These are phyloP conservation scores for Corynespora cassiicola DNA, from an alignment of 2,329 filamentous ascomycete species.

Conservation along the genomic window DNA sequence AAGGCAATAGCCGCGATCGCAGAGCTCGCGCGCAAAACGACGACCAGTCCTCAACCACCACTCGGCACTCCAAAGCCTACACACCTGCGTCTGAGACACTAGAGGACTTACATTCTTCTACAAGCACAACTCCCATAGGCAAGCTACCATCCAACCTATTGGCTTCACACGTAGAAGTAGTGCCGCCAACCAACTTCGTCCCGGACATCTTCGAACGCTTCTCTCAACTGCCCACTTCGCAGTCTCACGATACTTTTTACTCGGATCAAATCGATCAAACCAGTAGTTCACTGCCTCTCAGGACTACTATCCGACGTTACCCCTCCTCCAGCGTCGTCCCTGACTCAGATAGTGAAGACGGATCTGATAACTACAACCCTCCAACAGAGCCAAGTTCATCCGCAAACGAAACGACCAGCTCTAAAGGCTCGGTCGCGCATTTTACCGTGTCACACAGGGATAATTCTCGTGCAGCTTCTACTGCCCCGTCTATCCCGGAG, in stretches of 20 bases:
- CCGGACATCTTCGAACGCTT: constrained; percentile 26
- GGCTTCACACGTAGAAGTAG: constrained; percentile 22
- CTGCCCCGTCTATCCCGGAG: constrained; percentile 32
- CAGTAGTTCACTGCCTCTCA: no score
- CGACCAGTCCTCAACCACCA: no score
- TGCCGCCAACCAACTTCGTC: constrained; percentile 22
- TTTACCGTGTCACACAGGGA: no score
- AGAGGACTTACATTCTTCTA: no score
- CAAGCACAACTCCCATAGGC: constrained; percentile 1
- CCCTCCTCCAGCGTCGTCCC: constrained; percentile 26
- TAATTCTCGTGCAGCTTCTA: constrained; percentile 21
- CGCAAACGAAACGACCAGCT: constrained; percentile 24
- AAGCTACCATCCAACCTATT: constrained; percentile 5
- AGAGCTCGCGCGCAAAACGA: no score
- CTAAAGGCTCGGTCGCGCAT: constrained; percentile 12
- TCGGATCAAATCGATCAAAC: no score
- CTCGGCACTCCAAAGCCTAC: no score
- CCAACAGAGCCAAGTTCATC: constrained; percentile 27
- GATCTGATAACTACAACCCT: not conserved
- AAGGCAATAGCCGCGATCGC: no score
- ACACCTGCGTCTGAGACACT: no score
- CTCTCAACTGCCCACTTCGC: constrained; percentile 20
- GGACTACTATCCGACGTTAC: no score
- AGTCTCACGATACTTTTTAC: no score
- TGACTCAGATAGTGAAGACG: constrained; percentile 33